phyloP scores from a whole-genome alignment of 176 grass and related monocot species.

The Triticum aestivum region DNA sequence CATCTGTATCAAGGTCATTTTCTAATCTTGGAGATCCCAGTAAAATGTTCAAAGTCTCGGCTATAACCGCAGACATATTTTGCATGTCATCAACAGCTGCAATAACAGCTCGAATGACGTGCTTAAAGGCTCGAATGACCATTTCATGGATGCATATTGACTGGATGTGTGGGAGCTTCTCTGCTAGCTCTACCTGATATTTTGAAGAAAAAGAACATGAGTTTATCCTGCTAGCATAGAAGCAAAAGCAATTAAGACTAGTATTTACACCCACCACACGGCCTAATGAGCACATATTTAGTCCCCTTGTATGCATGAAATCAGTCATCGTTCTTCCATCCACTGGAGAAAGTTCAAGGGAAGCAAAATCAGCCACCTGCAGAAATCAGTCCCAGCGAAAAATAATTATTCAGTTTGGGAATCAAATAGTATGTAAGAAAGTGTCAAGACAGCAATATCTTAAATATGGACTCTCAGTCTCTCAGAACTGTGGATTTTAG shows the following conservation, averaged over 20 bases:
- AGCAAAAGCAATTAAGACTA: conserved; percentile 18
- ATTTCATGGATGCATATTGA: conserved; percentile 99
- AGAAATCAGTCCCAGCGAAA: conserved; percentile 8
- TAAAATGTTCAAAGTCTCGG: conserved; percentile 90
- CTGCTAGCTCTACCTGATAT: conserved; percentile 85
- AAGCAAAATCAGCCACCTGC: conserved; percentile 99
- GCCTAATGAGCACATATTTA: conserved; percentile 92
- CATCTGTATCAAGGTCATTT: conserved; percentile 41
- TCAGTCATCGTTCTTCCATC: conserved; percentile 97
- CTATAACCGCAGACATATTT: conserved; percentile 69
- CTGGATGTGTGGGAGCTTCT: conserved; percentile 96
- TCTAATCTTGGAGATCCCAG: conserved; percentile 59
- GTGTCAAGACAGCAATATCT: conserved; percentile 4
- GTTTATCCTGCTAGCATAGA: conserved; percentile 10
- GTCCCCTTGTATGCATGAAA: conserved; percentile 98
- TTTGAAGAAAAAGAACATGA: conserved; percentile 29
- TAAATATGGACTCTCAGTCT: not conserved
- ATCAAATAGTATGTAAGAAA: conserved; percentile 21
- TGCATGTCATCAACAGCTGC: conserved; percentile 70
- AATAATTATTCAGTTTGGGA: conserved; percentile 4
- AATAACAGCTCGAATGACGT: conserved; percentile 87
- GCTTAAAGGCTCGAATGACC: conserved; percentile 93
- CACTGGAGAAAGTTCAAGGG: conserved; percentile 98
- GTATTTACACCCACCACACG: conserved; percentile 59
- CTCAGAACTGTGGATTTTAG: not conserved